These are phyloP conservation scores for Wallacemonas sp. DNA, from an alignment of 208 protist genomes.

Conservation along the genomic window DNA sequence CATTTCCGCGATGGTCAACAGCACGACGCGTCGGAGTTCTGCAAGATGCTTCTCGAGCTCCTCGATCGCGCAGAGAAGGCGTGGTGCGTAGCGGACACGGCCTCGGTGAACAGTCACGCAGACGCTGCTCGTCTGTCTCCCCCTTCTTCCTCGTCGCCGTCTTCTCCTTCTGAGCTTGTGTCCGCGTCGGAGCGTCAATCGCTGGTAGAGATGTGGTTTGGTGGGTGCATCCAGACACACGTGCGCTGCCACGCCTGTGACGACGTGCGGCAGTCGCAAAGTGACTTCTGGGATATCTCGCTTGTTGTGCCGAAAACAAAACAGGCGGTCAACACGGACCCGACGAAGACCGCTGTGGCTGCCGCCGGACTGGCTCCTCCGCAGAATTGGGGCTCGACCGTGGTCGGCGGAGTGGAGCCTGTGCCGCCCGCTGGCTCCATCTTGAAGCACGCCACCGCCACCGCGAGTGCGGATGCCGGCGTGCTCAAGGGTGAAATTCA, in stretches of 20 bases:
- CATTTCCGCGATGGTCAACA: conserved; percentile 60
- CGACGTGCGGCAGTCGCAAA: conserved; percentile 23
- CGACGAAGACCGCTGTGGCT: background rate
- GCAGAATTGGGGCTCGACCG: background rate
- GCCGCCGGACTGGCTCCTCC: background rate
- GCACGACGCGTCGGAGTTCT: conserved; percentile 79
- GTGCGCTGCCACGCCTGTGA: conserved; percentile 48
- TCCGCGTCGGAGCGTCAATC: background rate
- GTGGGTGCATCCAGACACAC: conserved; percentile 35
- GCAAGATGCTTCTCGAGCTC: conserved; percentile 57
- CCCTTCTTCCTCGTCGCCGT: background rate
- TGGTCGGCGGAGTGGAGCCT: background rate
- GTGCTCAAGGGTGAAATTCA: background rate
- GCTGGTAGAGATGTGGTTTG: conserved; percentile 56
- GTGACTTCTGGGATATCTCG: conserved; percentile 54
- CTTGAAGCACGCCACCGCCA: background rate
- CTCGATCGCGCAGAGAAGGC: conserved; percentile 36
- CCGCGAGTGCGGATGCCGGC: too few species aligned
- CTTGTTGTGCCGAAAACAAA: conserved; percentile 7
- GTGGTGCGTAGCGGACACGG: background rate
- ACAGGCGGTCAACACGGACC: background rate
- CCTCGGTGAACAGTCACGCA: background rate
- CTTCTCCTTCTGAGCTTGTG: background rate
- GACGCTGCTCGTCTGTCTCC: too few species aligned
- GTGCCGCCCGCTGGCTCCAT: background rate